These are phyloP conservation scores for Furcasterigmium sp. DNA, from an alignment of 2,329 filamentous ascomycete species.

Conservation along the genomic window DNA sequence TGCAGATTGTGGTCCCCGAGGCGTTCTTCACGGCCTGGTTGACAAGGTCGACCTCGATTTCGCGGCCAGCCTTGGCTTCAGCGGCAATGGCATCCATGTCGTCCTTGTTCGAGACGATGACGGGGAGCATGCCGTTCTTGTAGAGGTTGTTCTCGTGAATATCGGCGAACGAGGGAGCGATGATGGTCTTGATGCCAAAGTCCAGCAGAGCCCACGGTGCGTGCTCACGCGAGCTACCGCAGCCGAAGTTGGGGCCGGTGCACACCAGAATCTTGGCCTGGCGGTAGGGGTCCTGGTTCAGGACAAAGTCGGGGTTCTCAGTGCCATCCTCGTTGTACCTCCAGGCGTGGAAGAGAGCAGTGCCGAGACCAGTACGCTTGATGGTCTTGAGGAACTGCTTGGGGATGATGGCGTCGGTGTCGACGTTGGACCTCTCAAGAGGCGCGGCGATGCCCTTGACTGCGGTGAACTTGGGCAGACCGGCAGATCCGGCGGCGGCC, in stretches of 20 bases:
- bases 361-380: constrained; percentile 90
- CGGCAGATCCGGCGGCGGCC: constrained; percentile 32
- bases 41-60: constrained; percentile 85
- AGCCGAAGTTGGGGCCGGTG: constrained; percentile 92
- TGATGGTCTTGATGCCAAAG: constrained; percentile 91
- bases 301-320: constrained; percentile 76
- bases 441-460: constrained; percentile 86
- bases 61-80: constrained; percentile 73
- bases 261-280: constrained; percentile 83
- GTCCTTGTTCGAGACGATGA: constrained; percentile 64
- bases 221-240: constrained; percentile 87
- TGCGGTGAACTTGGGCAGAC: constrained; percentile 77
- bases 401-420: constrained; percentile 98
- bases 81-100: constrained; percentile 66
- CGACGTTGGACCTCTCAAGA: constrained; percentile 82
- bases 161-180: constrained; percentile 80
- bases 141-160: constrained; percentile 99
- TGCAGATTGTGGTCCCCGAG: constrained; percentile 65
- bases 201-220: constrained; percentile 95
- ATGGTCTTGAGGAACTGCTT: constrained; percentile 99
- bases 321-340: constrained; percentile 70
- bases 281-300: constrained; percentile 87
- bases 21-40: constrained; percentile 78
- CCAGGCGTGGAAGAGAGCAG: constrained; percentile 80
- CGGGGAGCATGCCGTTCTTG: constrained; percentile 98